Percentiles rank a stretch among this genome's conserved stretches.
Evolutionary conservation across 805 yeast genomes (phyloP).

Genomic region (Metschnikowia cerradonensis): DNA sequence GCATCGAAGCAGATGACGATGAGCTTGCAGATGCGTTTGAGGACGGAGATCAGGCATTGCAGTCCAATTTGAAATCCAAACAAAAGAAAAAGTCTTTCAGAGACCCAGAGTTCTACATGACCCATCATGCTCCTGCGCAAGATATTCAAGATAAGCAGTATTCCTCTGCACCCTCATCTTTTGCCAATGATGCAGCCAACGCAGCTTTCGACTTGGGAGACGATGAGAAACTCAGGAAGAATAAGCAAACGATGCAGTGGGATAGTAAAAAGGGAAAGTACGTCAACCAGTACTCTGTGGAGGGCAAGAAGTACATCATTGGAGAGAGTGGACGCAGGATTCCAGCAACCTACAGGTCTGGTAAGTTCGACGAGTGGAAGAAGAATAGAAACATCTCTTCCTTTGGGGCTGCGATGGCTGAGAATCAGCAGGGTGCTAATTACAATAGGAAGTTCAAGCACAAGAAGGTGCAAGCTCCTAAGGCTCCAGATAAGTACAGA

Average conservation of each 20-base stretch:
- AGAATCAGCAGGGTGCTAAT: constrained; percentile 20
- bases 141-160: constrained; percentile 79
- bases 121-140: constrained; percentile 83
- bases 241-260: constrained; percentile 81
- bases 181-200: constrained; percentile 75
- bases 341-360: constrained; percentile 88
- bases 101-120: constrained; percentile 77
- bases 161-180: constrained; percentile 46
- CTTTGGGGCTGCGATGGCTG: constrained; percentile 17
- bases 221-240: constrained; percentile 68
- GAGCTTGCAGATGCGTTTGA: constrained; percentile 49
- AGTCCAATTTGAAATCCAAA: constrained; percentile 24
- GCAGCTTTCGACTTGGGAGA: constrained; percentile 82
- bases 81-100: constrained; percentile 49
- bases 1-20: constrained; percentile 39
- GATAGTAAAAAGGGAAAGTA: constrained; percentile 90
- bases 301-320: constrained; percentile 73
- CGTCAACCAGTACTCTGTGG: constrained; percentile 73
- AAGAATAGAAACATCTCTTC: constrained; percentile 58
- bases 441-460: constrained; percentile 59
- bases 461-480: constrained; percentile 73
- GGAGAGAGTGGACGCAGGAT: constrained; percentile 92
- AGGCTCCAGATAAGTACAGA: constrained; percentile 82
- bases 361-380: constrained; percentile 91
- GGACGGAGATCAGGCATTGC: constrained; percentile 44